A percentile compares a stretch with the other conserved stretches of the same genome.
Conservation (phyloP, 1,139 yeast genomes). For the Zygoascus sp. region DNA sequence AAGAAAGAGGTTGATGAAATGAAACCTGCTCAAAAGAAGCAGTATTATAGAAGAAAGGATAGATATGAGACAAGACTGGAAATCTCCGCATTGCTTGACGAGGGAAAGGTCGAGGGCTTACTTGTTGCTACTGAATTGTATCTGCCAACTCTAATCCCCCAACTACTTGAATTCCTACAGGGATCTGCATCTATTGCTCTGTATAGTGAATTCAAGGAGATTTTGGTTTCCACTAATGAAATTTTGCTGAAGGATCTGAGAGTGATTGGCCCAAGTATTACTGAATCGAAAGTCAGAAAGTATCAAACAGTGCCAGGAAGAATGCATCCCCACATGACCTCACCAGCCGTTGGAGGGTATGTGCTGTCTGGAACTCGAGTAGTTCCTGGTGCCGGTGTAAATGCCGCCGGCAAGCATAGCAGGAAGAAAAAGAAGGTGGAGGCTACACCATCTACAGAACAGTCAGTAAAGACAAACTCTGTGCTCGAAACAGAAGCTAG, state of each 20-base stretch:
- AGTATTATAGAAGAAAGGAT: conserved; percentile 61
- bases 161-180: conserved; percentile 59
- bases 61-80: conserved; percentile 45
- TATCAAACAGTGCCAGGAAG: conserved; percentile 93
- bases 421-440: conserved; percentile 27
- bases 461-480: neutral
- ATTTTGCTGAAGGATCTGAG: conserved; percentile 59
- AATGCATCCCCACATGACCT: conserved; percentile 92
- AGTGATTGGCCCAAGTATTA: conserved; percentile 75
- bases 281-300: conserved; percentile 77
- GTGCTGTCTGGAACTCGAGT: conserved; percentile 77
- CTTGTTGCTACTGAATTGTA: conserved; percentile 70
- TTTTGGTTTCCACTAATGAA: conserved; percentile 68
- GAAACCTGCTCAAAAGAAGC: conserved; percentile 58
- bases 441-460: neutral
- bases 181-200: conserved; percentile 87
- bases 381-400: conserved; percentile 57
- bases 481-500: too few species aligned
- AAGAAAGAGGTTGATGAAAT: conserved; percentile 49
- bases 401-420: conserved; percentile 35
- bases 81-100: conserved; percentile 50
- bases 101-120: conserved; percentile 69
- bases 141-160: conserved; percentile 59
- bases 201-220: conserved; percentile 77
- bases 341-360: conserved; percentile 90